phyloP scores from a whole-genome alignment of 2,329 filamentous ascomycete species.

The Ophiosphaerella herpotricha region DNA sequence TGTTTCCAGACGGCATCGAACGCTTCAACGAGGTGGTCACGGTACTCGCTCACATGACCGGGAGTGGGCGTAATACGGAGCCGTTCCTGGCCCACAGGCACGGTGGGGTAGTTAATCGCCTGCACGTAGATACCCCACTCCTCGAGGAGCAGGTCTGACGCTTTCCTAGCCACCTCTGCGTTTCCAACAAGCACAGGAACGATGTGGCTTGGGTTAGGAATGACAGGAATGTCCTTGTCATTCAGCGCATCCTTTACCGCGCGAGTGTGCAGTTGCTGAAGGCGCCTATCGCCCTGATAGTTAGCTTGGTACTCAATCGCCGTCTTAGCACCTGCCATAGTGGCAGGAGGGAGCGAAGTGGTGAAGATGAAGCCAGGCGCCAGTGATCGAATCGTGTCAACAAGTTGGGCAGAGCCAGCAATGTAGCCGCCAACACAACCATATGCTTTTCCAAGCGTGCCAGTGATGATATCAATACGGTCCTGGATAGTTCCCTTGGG shows the following conservation, averaged over 20 bases:
- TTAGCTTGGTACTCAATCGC: slow-evolving; percentile 93
- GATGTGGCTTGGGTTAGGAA: slow-evolving; percentile 97
- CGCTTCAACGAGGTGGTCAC: slow-evolving; percentile 81
- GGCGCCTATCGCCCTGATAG: slow-evolving; percentile 81
- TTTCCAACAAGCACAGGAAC: slow-evolving; percentile 92
- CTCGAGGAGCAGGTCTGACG: slow-evolving; percentile 87
- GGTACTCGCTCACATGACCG: slow-evolving; percentile 82
- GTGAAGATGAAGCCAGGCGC: slow-evolving; percentile 99
- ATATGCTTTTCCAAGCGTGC: slow-evolving; percentile 95
- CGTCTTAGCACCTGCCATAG: slow-evolving; percentile 90
- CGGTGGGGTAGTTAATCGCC: slow-evolving; percentile 98
- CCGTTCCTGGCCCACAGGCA: slow-evolving; percentile 95
- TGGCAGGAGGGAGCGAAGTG: slow-evolving; percentile 91
- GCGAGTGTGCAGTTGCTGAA: slow-evolving; percentile 95
- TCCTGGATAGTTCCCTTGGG: slow-evolving; percentile 89
- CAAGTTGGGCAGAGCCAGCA: slow-evolving; percentile 81
- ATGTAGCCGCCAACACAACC: slow-evolving; percentile 98
- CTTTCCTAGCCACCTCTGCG: slow-evolving; percentile 87
- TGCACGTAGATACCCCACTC: slow-evolving; percentile 96
- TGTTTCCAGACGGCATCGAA: slow-evolving; percentile 87
- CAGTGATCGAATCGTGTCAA: slow-evolving; percentile 91
- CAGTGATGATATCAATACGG: slow-evolving; percentile 95
- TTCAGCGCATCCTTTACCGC: slow-evolving; percentile 86
- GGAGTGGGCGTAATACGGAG: slow-evolving; percentile 95
- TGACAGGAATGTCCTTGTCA: slow-evolving; percentile 86